Evolutionary conservation across 2,329 filamentous ascomycete species (phyloP), one percentile per base, ranked within the genome.

Genomic region (Trichoderma sp.): DNA sequence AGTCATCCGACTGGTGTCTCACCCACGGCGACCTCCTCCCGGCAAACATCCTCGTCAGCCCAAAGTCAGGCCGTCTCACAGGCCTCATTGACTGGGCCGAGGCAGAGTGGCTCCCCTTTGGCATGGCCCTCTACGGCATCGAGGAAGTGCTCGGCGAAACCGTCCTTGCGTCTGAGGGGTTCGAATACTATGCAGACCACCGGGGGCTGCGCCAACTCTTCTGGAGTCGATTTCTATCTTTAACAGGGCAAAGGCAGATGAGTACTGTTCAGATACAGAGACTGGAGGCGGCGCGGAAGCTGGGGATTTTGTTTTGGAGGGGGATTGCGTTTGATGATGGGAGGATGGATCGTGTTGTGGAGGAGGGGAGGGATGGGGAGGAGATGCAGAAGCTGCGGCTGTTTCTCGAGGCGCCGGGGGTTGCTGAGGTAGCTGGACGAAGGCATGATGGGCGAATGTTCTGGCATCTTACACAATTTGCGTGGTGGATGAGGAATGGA

Each of bases 21-120:
- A 88, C 81, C 6, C 87, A 89, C 62, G 87, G 87, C 0, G 87
- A 90, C 69, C 74, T 89, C 5, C 75, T 86, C 0, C 78, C 84
- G 0, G 78, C 78, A 2, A 89, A 89, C 66, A 79, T 89, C 50
- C 79, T 88, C 70, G 77, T 87, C 0, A 75, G 81, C 60, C 69
- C 75, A 0, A 63, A 73, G 1, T 78, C 78, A 0, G 83, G 82
- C 61, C 63, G 69, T 3, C 71, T 89, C 7, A 77, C 71, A 0
- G 88, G 86, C 1, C 66, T 89, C 1, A 78, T 90, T 0, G 88
- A 90, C 70, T 90, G 87, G 87, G 84, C 85, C 0, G 87, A 90
- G 71, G 85, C 82, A 0, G 86, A 89, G 71, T 81, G 77, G 66
- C 72, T 88, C 9, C 86, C 86, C 0, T 86, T 88, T 68, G 87